These are phyloP conservation scores for Apophysomyces ossiformis DNA, from an alignment of 371 early-diverging fungal species.

Conservation along the genomic window DNA sequence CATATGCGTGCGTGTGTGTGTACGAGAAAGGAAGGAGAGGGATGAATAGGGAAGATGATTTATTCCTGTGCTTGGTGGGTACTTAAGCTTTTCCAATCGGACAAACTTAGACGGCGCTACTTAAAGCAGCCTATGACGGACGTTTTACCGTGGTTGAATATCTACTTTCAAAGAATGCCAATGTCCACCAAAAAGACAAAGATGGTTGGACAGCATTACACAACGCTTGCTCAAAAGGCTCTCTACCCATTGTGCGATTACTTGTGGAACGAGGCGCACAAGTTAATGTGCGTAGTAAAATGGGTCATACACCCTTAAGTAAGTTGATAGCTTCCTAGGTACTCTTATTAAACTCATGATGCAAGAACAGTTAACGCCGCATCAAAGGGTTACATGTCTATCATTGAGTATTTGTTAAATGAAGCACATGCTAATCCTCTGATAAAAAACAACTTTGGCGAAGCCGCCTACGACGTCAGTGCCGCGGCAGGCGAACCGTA, in stretches of 20 bases:
- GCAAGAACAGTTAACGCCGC: conserved; percentile 71
- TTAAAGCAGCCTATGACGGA: conserved; percentile 80
- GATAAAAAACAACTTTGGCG: conserved; percentile 70
- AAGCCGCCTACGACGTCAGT: conserved; percentile 84
- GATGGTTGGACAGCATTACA: conserved; percentile 91
- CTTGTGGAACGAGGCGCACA: conserved; percentile 63
- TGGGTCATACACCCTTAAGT: conserved; percentile 83
- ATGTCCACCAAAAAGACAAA: conserved; percentile 70
- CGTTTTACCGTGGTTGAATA: conserved; percentile 66
- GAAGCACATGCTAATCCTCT: conserved; percentile 68
- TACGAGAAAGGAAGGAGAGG: background rate
- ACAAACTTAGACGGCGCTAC: conserved; percentile 69
- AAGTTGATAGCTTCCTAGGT: conserved; percentile 24
- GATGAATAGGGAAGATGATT: background rate
- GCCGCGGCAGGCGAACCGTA: conserved; percentile 66
- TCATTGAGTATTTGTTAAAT: conserved; percentile 71
- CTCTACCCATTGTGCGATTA: conserved; percentile 61
- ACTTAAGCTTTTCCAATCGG: background rate
- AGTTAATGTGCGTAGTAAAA: conserved; percentile 66
- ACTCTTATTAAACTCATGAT: background rate
- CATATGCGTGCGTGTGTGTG: too few relatives aligned
- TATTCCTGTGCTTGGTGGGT: background rate
- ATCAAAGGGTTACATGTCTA: conserved; percentile 69
- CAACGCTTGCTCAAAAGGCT: conserved; percentile 73
- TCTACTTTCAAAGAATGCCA: conserved; percentile 66